Base-by-base conservation (phyloP, 2,329 filamentous ascomycete genomes). In the Bipolaris oryzae region DNA sequence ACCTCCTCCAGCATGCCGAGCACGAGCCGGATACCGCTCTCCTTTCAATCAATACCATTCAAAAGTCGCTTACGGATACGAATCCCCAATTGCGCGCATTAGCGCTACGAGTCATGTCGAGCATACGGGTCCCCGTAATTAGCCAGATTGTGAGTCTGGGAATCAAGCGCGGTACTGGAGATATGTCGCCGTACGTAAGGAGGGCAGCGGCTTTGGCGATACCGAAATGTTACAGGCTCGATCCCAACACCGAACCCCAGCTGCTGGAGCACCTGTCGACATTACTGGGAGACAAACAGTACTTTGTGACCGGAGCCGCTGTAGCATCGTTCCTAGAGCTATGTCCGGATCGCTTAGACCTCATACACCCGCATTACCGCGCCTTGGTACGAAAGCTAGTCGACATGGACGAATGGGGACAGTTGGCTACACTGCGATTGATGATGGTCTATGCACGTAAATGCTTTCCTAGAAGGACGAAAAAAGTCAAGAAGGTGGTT, bases 391-490 rank as follows among this genome's bases (percentile, higher is more conserved):
- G 87, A 75, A 96, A 97, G 80, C 80, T 98, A 50, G 92, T 97
- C 21, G 95, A 99, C 73, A 99, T 99, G 95, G 95, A 99, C 71
- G 95, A 99, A 78, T 99, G 95, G 95, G 90, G 92, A 39, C 95
- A 99, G 77, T 77, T 98, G 51, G 89, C 92, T 2, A 90, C 90
- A 2, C 73, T 99, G 66, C 85, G 87, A 37, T 80, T 99, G 62
- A 88, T 98, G 86, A 89, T 90, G 1, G 80, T 87, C 20, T 99
- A 99, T 75, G 87, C 91, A 1, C 86, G 95, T 52, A 90, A 86
- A 72, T 97, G 92, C 75, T 99, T 99, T 67, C 93, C 95, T 0
- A 82, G 84, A 53, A 84, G 84, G 72, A 89, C 81, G 7, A 81
- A 81, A 62, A 87, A 82, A 63, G 78, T 84, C 2, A 86, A 81